These are phyloP conservation scores for Ceratorhiza oryzae-sativae DNA, from an alignment of 1,284 basidiomycete species.

Conservation along the genomic window DNA sequence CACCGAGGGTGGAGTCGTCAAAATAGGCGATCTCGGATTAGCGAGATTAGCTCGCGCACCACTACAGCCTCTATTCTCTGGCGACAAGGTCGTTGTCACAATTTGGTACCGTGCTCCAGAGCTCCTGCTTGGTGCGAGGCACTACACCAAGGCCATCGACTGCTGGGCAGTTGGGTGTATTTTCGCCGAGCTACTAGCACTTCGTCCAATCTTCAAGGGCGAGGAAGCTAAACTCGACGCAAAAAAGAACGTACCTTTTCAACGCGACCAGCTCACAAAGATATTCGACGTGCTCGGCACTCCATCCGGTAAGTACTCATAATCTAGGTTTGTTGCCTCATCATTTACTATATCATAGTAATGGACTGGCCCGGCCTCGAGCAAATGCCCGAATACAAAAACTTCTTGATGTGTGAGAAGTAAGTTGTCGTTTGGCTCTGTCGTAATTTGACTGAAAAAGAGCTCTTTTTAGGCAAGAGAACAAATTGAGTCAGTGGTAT, in stretches of 20 bases:
- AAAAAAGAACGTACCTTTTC: conserved; percentile 93
- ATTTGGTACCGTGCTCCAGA: conserved; percentile 99
- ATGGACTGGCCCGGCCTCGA: conserved; percentile 88
- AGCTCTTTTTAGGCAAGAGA: conserved; percentile 50
- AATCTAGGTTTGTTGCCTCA: background rate
- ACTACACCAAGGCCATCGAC: conserved; percentile 96
- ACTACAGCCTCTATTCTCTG: conserved; percentile 82
- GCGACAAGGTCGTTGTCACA: conserved; percentile 98
- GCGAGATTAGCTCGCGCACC: conserved; percentile 88
- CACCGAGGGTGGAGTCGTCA: conserved; percentile 76
- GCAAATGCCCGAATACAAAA: conserved; percentile 87
- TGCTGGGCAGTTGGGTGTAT: conserved; percentile 98
- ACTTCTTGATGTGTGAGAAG: conserved; percentile 80
- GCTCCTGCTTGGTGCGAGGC: conserved; percentile 91
- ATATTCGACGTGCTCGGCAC: conserved; percentile 96
- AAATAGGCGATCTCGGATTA: conserved; percentile 96
- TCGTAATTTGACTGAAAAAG: conserved; percentile 27
- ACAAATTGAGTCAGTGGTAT: conserved; percentile 69
- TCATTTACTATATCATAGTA: conserved; percentile 55
- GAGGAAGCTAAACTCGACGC: conserved; percentile 97
- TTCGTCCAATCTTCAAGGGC: conserved; percentile 98
- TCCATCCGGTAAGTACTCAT: conserved; percentile 69
- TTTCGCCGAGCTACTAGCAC: conserved; percentile 90
- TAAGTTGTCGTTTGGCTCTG: conserved; percentile 52
- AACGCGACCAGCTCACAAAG: conserved; percentile 91